A percentile compares a stretch with the other conserved stretches of the same genome.
These are phyloP conservation scores for Cordyceps fumosorosea DNA, from an alignment of 2,329 filamentous ascomycete genomes.

Conservation along the genomic window DNA sequence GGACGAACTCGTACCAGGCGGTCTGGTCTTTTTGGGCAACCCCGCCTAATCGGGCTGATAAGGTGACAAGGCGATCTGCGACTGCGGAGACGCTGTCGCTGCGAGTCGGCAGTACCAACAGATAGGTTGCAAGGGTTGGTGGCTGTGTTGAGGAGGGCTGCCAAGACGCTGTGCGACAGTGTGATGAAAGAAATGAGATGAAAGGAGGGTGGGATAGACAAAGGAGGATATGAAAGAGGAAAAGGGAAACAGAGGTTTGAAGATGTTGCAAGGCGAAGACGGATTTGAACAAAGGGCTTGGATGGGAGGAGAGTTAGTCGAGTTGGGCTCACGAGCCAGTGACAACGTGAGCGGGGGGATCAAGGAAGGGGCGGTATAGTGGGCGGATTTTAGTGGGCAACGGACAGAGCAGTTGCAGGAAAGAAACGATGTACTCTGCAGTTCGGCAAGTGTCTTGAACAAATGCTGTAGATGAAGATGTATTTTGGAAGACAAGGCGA, in stretches of 20 bases:
- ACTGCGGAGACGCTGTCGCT: conserved; percentile 4
- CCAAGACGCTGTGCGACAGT: not conserved
- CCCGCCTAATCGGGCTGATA: conserved; percentile 11
- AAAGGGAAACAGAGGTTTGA: not conserved
- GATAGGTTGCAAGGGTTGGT: not conserved
- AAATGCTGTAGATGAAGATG: not conserved
- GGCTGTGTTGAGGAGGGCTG: not conserved
- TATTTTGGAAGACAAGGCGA: not conserved
- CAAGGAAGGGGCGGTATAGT: not conserved
- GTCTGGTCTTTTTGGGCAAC: conserved; percentile 10
- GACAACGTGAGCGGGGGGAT: conserved; percentile 6
- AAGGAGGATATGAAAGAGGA: not conserved
- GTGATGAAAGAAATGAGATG: not conserved
- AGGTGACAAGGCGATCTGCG: conserved; percentile 5
- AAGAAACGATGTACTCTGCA: not conserved
- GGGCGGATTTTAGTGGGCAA: not conserved
- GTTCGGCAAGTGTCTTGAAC: too few relatives aligned
- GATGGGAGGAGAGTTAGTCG: not conserved
- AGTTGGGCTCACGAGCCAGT: conserved; percentile 2
- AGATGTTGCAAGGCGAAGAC: not conserved
- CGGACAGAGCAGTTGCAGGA: not conserved
- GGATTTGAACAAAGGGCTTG: not conserved
- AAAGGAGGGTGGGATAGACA: not conserved
- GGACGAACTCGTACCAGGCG: conserved; percentile 10
- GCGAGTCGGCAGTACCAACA: not conserved